Percentiles rank a stretch among this genome's conserved stretches.
Evolutionary conservation across 495 filamentous ascomycete genomes (phyloP).

Genomic region (Tuber umbilicatum): DNA sequence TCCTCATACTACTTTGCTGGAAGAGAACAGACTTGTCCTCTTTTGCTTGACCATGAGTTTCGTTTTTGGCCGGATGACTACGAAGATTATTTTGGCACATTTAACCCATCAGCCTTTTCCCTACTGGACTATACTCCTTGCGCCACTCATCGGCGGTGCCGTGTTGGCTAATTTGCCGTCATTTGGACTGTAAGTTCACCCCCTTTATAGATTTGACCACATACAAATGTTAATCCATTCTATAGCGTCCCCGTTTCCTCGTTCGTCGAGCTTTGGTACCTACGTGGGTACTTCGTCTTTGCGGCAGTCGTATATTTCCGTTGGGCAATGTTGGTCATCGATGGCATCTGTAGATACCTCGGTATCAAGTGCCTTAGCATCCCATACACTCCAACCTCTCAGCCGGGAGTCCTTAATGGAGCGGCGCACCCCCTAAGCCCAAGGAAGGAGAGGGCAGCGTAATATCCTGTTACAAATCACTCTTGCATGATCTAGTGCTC

Average conservation of each 20-base stretch:
- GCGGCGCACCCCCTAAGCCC: slow-evolving; percentile 11
- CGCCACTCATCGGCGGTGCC: slow-evolving; percentile 76
- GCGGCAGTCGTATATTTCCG: slow-evolving; percentile 75
- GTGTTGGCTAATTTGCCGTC: slow-evolving; percentile 73
- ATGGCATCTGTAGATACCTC: slow-evolving; percentile 82
- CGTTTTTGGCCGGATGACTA: slow-evolving; percentile 99
- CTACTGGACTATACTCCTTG: slow-evolving; percentile 87
- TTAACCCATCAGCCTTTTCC: slow-evolving; percentile 90
- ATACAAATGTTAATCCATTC: neutral
- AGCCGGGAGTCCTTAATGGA: slow-evolving; percentile 22
- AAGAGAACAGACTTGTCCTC: slow-evolving; percentile 77
- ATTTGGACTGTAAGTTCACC: slow-evolving; percentile 54
- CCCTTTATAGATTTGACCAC: neutral
- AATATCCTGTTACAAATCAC: neutral
- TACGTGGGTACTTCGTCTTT: slow-evolving; percentile 73
- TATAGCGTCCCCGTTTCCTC: slow-evolving; percentile 50
- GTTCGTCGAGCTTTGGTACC: slow-evolving; percentile 65
- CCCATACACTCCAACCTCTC: slow-evolving; percentile 45
- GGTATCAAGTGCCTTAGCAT: slow-evolving; percentile 94
- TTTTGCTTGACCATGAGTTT: slow-evolving; percentile 92
- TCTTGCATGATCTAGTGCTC: neutral
- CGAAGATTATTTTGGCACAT: slow-evolving; percentile 97
- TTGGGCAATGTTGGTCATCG: slow-evolving; percentile 87
- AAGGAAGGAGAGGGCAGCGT: slow-evolving; percentile 22
- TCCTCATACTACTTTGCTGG: slow-evolving; percentile 70